Evolutionary conservation across 176 grass and related monocot species (phyloP), one percentile per base, ranked within the genome.

Genomic region (Stipa capillata): DNA sequence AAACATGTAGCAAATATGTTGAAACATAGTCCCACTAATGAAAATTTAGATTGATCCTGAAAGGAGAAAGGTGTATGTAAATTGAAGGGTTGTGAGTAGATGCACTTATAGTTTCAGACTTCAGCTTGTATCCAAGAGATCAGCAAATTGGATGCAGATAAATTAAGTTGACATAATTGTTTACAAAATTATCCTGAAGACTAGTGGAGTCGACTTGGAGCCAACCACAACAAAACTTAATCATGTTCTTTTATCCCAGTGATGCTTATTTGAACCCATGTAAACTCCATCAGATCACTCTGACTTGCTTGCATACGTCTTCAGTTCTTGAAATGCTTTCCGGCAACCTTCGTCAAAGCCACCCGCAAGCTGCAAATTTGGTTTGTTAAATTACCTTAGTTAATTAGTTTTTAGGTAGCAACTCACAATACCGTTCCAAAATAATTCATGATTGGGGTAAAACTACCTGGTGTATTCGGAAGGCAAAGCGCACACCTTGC

Each of bases 391-490:
- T 86, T 73, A 79, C 27, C 42, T 16, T 29, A n/a, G n/a, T n/a
- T n/a, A n/a, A n/a, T n/a, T n/a, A n/a, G n/a, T n/a, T n/a, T n/a
- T n/a, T n/a, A n/a, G n/a, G n/a, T n/a, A 73, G 57, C 49, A 47
- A 76, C 15, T 31, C 32, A 40, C n/a, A n/a, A n/a, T 78, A 78
- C 8, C 73, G 49, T 52, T 42, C 23, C 8, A 37, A 83, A 74
- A 49, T 43, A 87, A 80, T 48, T 31, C 37, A 13, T 77, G 20
- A 60, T 77, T 41, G 40, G 2, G 20, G 15, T 16, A 39, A 43
- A 56, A 31, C 60, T 86, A 99, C 96, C 96, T 99, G 96, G 59
- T 99, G 92, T 65, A 99, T 87, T 59, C 92, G 92, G 79, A 95
- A 99, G 55, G 92, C 86, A 89, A 99, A 95, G 54, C 96, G 90